A percentile compares a stretch with the other conserved stretches of the same genome.
phyloP scores from a whole-genome alignment of 441 rosid genomes.

The Populus tomentosa region DNA sequence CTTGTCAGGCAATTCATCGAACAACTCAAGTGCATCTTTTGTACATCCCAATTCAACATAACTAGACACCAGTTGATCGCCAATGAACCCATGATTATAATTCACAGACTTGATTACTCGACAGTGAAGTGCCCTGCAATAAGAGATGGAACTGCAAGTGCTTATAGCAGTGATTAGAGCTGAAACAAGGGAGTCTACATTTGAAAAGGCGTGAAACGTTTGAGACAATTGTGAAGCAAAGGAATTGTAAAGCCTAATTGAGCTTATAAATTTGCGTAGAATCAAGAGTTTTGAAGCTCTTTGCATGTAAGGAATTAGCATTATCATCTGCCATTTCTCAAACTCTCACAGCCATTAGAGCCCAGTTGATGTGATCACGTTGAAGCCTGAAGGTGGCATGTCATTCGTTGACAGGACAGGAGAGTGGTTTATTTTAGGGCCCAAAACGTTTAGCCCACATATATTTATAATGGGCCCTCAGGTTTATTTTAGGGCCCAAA shows the following conservation, averaged over 20 bases:
- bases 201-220: constrained; percentile 14
- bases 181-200: constrained; percentile 38
- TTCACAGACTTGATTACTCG: constrained; percentile 42
- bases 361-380: not conserved
- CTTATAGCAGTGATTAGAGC: constrained; percentile 33
- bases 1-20: constrained; percentile 58
- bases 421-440: no score
- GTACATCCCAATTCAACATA: constrained; percentile 13
- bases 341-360: constrained; percentile 2
- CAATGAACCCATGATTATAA: constrained; percentile 63
- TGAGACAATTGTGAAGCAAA: not conserved
- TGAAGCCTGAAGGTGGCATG: not conserved
- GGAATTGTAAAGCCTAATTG: not conserved
- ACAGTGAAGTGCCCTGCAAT: constrained; percentile 39
- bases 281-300: no score
- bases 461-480: no score
- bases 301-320: not conserved
- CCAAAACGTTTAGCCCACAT: no score
- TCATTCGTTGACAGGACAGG: not conserved
- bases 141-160: constrained; percentile 34
- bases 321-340: constrained; percentile 27
- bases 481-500: no score
- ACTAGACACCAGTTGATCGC: constrained; percentile 52
- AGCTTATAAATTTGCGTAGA: not conserved
- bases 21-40: not conserved